Evolutionary conservation across 257 asterid species (phyloP).

Genomic region (Nicotiana otophora): DNA sequence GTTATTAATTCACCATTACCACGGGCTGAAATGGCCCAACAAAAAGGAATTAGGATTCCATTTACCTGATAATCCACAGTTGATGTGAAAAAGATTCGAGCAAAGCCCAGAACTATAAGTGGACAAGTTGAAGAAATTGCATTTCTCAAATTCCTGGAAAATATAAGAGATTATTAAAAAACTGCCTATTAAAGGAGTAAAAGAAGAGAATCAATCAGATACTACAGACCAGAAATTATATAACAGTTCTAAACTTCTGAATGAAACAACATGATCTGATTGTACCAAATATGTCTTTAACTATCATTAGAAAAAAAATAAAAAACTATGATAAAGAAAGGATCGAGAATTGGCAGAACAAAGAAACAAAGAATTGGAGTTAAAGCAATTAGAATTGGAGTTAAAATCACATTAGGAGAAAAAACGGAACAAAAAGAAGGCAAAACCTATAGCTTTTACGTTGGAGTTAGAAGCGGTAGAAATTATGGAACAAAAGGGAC

Average conservation of each 20-base stretch:
- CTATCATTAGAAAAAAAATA: too few species aligned
- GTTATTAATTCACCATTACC: not conserved
- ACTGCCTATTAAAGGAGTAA: not conserved
- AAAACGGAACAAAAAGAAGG: too few species aligned
- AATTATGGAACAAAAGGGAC: too few species aligned
- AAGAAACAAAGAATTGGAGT: too few species aligned
- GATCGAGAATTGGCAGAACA: too few species aligned
- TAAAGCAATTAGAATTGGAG: too few species aligned
- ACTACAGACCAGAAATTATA: not conserved
- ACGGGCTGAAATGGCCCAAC: not conserved
- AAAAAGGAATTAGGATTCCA: not conserved
- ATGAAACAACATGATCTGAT: not conserved
- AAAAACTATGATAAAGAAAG: too few species aligned
- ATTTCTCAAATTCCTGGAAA: constrained; percentile 50
- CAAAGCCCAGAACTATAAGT: constrained; percentile 73
- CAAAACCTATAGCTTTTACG: too few species aligned
- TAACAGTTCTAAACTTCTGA: not conserved
- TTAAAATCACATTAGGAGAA: too few species aligned
- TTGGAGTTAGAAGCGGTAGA: too few species aligned
- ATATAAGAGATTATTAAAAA: not conserved
- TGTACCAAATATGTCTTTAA: not conserved
- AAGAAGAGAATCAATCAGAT: not conserved
- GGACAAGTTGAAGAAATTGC: constrained; percentile 65
- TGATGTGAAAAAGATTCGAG: constrained; percentile 67
- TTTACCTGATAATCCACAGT: constrained; percentile 86